Evolutionary conservation across 1,284 basidiomycete genomes (phyloP).

Genomic region (Ustilago nuda): DNA sequence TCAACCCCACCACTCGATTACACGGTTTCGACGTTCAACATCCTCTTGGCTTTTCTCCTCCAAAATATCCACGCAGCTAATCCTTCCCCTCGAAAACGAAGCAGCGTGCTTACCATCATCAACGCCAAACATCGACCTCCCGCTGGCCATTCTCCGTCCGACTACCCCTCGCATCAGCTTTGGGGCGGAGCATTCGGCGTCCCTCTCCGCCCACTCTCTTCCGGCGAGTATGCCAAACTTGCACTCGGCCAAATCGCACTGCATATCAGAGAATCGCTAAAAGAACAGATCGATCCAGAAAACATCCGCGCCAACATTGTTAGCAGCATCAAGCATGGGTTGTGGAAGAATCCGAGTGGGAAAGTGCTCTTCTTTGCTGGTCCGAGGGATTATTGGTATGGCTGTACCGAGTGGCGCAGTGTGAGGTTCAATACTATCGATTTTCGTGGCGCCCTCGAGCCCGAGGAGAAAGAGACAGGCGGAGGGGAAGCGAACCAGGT

Average conservation of each 20-base stretch:
- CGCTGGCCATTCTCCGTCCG: neutral
- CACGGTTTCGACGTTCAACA: constrained; percentile 29
- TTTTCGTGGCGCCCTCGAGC: constrained; percentile 6
- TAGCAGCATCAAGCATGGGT: constrained; percentile 2
- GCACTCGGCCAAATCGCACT: constrained; percentile 25
- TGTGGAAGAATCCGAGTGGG: constrained; percentile 18
- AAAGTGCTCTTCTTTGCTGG: constrained; percentile 22
- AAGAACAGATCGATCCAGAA: constrained; percentile 11
- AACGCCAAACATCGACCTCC: constrained; percentile 31
- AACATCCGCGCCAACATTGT: constrained; percentile 22
- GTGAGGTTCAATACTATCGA: constrained; percentile 19
- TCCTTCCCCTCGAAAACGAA: neutral
- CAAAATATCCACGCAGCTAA: constrained; percentile 29
- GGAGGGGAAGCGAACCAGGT: neutral
- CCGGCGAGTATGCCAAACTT: constrained; percentile 8
- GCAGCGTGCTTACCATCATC: constrained; percentile 20
- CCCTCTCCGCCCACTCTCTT: constrained; percentile 9
- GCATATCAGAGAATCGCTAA: constrained; percentile 18
- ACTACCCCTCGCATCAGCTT: constrained; percentile 23
- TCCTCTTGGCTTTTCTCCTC: constrained; percentile 30
- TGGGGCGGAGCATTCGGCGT: constrained; percentile 33
- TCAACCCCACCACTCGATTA: neutral
- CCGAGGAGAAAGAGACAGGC: neutral
- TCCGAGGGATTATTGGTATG: constrained; percentile 15
- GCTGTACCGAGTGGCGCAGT: constrained; percentile 29